Base-by-base conservation (phyloP, 2,329 filamentous ascomycete genomes). In the Penicillium rolfsii region DNA sequence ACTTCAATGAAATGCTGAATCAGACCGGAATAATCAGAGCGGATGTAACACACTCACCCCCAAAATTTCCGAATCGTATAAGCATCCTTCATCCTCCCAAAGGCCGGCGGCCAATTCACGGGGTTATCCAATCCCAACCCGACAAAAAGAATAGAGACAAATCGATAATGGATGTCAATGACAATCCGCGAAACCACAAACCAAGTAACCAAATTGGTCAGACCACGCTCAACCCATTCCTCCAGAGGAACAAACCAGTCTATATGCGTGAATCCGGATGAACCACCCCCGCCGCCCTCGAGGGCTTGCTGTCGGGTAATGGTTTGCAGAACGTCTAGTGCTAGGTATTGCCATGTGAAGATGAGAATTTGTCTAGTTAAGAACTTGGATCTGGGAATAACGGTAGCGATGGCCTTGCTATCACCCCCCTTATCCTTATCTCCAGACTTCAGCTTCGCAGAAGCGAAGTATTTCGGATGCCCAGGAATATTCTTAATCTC, bases 11-110 rank as follows among this genome's bases (percentile, higher is more conserved):
- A 33, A 22, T 1, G 19, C 19, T 1, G 19, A 33, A 33, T 2
- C 5, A 33, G 30, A 33, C 8, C 9, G 2, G 2, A 11, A 33
- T 12, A 11, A 33, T 8, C 30, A 33, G 9, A 33, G 30, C 1
- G 4, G 30, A 11, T 33, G 2, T 33, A 12, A 8, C 1, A 33
- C 4, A 67, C 70, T 62, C 49, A 73, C 71, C 71, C 69, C 71
- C 71, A 74, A 33, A 67, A 71, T 5, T 66, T 62, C 12, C 70
- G 65, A 16, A 73, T 7, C 4, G 71, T 71, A 45, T 69, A 71
- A 8, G 65, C 59, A 58, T 73, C 66, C 41, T 55, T 61, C 35
- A 67, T 64, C 19, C 64, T 63, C 9, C 66, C 70, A 50, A 71
- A 72, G 7, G 65, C 28, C 5, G 71, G 71, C 1, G 66, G 69